Percentiles rank a stretch among this genome's conserved stretches.
Evolutionary conservation across 2,329 filamentous ascomycete genomes (phyloP).

Genomic region (Fusarium euwallaceae): DNA sequence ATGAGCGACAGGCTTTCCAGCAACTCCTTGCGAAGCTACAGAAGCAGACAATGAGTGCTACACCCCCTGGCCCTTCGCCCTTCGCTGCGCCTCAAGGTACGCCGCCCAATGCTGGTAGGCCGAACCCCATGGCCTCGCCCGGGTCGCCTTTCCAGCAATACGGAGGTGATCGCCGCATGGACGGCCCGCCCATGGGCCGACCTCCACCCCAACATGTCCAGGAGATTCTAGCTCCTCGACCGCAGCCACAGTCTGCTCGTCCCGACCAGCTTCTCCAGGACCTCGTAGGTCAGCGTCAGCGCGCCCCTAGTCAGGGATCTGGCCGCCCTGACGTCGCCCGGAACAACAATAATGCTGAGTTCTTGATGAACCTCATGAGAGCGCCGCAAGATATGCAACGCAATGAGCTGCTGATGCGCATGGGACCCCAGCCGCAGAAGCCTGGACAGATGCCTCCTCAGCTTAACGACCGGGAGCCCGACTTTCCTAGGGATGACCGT

Average conservation of each 20-base stretch:
- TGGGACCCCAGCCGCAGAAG: slow-evolving; percentile 60
- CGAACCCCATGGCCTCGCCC: slow-evolving; percentile 60
- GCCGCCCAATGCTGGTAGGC: slow-evolving; percentile 47
- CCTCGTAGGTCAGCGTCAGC: slow-evolving; percentile 70
- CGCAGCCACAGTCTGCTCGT: slow-evolving; percentile 64
- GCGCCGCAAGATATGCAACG: slow-evolving; percentile 62
- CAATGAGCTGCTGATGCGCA: slow-evolving; percentile 67
- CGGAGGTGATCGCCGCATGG: slow-evolving; percentile 60
- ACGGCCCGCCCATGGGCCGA: slow-evolving; percentile 51
- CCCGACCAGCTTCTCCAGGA: slow-evolving; percentile 73
- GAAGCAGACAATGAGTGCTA: slow-evolving; percentile 62
- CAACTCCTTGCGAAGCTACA: slow-evolving; percentile 86
- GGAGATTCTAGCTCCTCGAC: slow-evolving; percentile 66
- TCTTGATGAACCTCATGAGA: slow-evolving; percentile 86
- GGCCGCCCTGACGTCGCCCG: slow-evolving; percentile 59
- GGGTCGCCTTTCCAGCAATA: slow-evolving; percentile 62
- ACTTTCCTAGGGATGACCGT: slow-evolving; percentile 56
- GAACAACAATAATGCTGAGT: slow-evolving; percentile 80
- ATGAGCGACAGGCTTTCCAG: slow-evolving; percentile 89
- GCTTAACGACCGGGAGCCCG: slow-evolving; percentile 63
- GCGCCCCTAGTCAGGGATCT: slow-evolving; percentile 64
- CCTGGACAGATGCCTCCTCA: slow-evolving; percentile 49
- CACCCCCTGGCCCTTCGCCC: slow-evolving; percentile 59
- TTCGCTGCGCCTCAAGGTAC: slow-evolving; percentile 57
- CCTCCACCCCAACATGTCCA: slow-evolving; percentile 59